Conservation (phyloP, 306 rosid genomes). For the Ormosia semicastrata region DNA sequence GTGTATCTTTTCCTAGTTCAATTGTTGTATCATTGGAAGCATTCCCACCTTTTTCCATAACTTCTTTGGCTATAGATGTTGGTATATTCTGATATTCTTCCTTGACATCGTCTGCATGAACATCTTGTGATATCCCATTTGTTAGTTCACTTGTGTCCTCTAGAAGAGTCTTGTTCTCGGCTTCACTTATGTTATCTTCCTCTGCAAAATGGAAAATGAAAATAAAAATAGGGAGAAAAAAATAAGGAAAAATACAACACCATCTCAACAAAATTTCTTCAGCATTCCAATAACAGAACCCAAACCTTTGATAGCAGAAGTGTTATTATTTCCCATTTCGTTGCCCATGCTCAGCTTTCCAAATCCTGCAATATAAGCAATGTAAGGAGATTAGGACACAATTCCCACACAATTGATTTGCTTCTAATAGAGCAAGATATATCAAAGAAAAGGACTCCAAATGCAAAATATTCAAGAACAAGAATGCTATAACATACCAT, state of each 20-base stretch:
- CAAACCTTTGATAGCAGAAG: slow-evolving; percentile 70
- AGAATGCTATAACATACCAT: slow-evolving; percentile 50
- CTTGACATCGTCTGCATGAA: slow-evolving; percentile 22
- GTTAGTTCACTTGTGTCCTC: slow-evolving; percentile 22
- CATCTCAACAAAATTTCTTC: neutral
- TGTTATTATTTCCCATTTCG: slow-evolving; percentile 83
- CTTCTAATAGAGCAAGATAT: slow-evolving; percentile 24
- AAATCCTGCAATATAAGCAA: slow-evolving; percentile 59
- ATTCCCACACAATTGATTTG: slow-evolving; percentile 3
- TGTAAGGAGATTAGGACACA: slow-evolving; percentile 20
- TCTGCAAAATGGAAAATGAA: slow-evolving; percentile 43
- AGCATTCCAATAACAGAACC: neutral
- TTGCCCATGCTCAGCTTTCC: slow-evolving; percentile 67
- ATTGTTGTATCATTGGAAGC: slow-evolving; percentile 33
- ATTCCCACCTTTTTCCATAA: slow-evolving; percentile 23
- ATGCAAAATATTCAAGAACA: slow-evolving; percentile 25
- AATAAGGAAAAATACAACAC: neutral
- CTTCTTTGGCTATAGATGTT: slow-evolving; percentile 23
- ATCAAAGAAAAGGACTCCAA: slow-evolving; percentile 16
- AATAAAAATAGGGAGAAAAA: neutral
- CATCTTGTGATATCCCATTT: slow-evolving; percentile 25
- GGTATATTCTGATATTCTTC: slow-evolving; percentile 34
- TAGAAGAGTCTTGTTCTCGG: neutral
- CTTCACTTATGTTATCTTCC: slow-evolving; percentile 47
- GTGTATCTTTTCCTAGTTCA: slow-evolving; percentile 19